Conservation (phyloP, 2,329 filamentous ascomycete species). For the Colletotrichum caudatum region DNA sequence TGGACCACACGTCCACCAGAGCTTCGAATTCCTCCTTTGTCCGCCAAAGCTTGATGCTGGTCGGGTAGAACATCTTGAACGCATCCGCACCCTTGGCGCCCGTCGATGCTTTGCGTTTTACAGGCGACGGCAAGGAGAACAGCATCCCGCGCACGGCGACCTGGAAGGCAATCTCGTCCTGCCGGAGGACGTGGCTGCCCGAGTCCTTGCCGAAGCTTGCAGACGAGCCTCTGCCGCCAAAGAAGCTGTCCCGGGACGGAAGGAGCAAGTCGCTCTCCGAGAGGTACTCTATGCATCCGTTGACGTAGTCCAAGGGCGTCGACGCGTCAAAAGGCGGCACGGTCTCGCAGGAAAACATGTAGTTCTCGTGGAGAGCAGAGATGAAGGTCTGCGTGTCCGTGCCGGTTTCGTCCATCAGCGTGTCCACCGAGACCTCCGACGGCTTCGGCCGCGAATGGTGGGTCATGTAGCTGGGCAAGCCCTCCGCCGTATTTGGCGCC, state of each 20-base stretch:
- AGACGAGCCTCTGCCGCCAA: constrained; percentile 68
- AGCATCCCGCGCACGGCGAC: constrained; percentile 88
- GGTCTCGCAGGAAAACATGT: constrained; percentile 82
- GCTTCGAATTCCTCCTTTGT: constrained; percentile 84
- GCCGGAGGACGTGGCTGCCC: constrained; percentile 80
- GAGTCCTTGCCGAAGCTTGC: constrained; percentile 66
- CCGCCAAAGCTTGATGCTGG: constrained; percentile 85
- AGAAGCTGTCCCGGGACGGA: constrained; percentile 76
- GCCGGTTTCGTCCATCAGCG: constrained; percentile 90
- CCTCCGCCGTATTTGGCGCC: constrained; percentile 59
- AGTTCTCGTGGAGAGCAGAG: constrained; percentile 93
- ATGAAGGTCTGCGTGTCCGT: constrained; percentile 93
- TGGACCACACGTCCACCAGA: constrained; percentile 76
- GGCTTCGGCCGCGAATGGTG: constrained; percentile 69
- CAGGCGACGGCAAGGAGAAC: constrained; percentile 86
- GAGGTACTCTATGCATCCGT: constrained; percentile 86
- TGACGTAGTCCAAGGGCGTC: constrained; percentile 80
- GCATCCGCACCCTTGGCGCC: constrained; percentile 67
- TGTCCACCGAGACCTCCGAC: constrained; percentile 76
- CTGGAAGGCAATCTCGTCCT: constrained; percentile 95
- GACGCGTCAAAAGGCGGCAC: constrained; percentile 61
- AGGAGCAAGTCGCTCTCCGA: constrained; percentile 90
- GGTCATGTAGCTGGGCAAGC: constrained; percentile 69
- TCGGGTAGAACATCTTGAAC: constrained; percentile 93
- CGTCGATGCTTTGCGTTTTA: constrained; percentile 73